Evolutionary conservation across 305 asterid species (phyloP).

Genomic region (Solanum hybrid): DNA sequence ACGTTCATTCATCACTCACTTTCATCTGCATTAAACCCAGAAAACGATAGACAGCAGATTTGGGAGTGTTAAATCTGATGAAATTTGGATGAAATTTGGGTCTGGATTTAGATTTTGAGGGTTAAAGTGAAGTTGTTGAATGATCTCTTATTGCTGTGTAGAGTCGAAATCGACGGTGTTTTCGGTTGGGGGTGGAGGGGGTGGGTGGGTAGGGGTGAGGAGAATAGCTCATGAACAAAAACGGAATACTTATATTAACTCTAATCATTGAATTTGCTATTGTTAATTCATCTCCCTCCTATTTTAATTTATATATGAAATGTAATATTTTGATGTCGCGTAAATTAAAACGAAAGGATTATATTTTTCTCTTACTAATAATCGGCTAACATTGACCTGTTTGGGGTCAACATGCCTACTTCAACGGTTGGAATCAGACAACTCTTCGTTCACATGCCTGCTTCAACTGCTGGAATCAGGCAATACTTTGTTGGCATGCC

Average conservation of each 20-base stretch:
- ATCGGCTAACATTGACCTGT: no score
- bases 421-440: no score
- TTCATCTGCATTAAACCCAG: constrained; percentile 24
- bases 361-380: no score
- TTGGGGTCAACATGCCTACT: not conserved
- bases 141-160: constrained; percentile 1
- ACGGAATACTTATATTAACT: not conserved
- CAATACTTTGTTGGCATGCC: no score
- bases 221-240: not conserved
- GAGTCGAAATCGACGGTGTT: constrained; percentile 7
- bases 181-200: not conserved
- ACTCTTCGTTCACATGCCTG: no score
- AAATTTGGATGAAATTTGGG: not conserved
- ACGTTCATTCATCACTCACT: constrained; percentile 31
- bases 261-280: not conserved
- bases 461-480: no score
- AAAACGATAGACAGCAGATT: constrained; percentile 4
- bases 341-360: no score
- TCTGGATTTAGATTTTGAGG: not conserved
- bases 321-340: not conserved
- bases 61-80: not conserved
- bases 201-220: not conserved
- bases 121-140: not conserved
- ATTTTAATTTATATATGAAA: not conserved
- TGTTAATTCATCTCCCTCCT: not conserved